Percentiles rank a stretch among this genome's conserved stretches.
phyloP scores from a whole-genome alignment of 768 basidiomycete species.

The Agaricus subrufescens region DNA sequence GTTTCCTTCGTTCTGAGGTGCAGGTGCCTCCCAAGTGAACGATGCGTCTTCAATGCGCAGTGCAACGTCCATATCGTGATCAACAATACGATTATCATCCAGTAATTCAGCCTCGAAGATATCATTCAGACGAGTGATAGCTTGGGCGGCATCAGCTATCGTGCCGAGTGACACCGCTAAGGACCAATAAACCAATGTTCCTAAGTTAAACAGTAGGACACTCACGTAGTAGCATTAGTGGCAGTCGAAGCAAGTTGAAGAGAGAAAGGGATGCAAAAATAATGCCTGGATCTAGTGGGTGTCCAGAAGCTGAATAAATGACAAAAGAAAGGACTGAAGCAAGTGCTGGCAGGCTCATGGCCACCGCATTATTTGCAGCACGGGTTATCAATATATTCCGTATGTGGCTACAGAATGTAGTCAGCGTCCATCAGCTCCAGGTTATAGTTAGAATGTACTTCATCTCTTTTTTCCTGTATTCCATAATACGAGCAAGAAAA shows the following conservation, averaged over 20 bases:
- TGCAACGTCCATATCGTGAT: constrained; percentile 55
- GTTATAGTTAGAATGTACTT: constrained; percentile 30
- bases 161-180: constrained; percentile 66
- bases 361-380: constrained; percentile 62
- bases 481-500: constrained; percentile 68
- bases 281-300: constrained; percentile 59
- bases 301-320: constrained; percentile 71
- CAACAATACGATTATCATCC: constrained; percentile 49
- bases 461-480: constrained; percentile 71
- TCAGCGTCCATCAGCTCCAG: neutral
- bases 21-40: constrained; percentile 86
- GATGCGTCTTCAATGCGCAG: constrained; percentile 62
- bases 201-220: constrained; percentile 7
- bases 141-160: constrained; percentile 83
- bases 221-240: constrained; percentile 69
- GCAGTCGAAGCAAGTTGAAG: constrained; percentile 79
- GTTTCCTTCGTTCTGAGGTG: constrained; percentile 38
- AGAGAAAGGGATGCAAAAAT: constrained; percentile 84
- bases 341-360: constrained; percentile 68
- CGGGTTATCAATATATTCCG: constrained; percentile 64
- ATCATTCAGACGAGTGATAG: constrained; percentile 66
- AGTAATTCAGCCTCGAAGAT: constrained; percentile 85
- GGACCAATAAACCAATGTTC: constrained; percentile 7
- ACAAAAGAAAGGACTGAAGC: constrained; percentile 77
- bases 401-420: constrained; percentile 42